Conservation (phyloP, 768 basidiomycete genomes). For the Inosperma sp. region DNA sequence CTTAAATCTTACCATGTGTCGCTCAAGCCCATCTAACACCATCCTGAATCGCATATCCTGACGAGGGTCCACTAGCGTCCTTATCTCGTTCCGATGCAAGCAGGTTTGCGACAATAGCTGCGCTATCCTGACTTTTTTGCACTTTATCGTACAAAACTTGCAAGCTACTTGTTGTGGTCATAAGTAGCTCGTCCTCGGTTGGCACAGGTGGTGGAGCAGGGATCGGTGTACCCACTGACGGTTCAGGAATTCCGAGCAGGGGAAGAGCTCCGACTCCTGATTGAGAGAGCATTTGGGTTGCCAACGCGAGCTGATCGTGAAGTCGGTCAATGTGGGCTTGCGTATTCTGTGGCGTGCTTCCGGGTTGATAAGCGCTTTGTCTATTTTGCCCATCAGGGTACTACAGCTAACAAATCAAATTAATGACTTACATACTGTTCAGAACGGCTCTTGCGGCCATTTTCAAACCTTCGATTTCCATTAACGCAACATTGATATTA, state of each 20-base stretch:
- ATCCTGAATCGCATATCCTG: too few species aligned
- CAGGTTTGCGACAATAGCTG: slow-evolving; percentile 45
- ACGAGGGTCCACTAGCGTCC: neutral
- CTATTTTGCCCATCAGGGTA: slow-evolving; percentile 25
- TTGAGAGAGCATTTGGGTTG: slow-evolving; percentile 48
- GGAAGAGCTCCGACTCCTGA: slow-evolving; percentile 68
- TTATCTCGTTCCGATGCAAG: slow-evolving; percentile 18
- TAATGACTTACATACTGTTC: slow-evolving; percentile 46
- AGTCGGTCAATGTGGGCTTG: slow-evolving; percentile 47
- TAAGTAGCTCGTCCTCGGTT: slow-evolving; percentile 44
- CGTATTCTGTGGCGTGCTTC: slow-evolving; percentile 19
- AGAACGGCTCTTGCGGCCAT: slow-evolving; percentile 45
- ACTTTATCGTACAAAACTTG: slow-evolving; percentile 47
- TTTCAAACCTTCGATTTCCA: slow-evolving; percentile 47
- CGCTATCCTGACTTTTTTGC: slow-evolving; percentile 53
- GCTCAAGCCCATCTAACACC: too few species aligned
- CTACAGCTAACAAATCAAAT: neutral
- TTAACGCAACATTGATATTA: slow-evolving; percentile 45
- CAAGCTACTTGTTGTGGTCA: slow-evolving; percentile 38
- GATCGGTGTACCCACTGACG: neutral
- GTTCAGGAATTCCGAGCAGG: slow-evolving; percentile 32
- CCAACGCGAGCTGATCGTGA: slow-evolving; percentile 43
- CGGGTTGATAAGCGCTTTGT: slow-evolving; percentile 57
- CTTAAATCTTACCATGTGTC: too few species aligned
- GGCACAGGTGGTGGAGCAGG: slow-evolving; percentile 20